Evolutionary conservation across 208 protist genomes (phyloP).

Genomic region (Eutreptiella sp.): DNA sequence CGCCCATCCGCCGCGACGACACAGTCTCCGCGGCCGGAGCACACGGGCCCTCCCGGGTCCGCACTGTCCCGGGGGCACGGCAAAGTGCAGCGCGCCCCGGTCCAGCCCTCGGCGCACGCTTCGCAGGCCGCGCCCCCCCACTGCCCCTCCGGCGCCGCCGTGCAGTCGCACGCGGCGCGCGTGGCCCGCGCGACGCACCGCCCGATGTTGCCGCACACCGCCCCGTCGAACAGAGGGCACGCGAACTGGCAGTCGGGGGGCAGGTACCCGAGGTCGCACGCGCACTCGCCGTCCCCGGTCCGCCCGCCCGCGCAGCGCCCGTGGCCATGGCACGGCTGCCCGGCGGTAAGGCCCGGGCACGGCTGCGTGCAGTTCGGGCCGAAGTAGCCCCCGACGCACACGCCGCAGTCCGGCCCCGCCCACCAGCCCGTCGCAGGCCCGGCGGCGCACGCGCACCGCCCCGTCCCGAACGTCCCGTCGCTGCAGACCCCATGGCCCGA

Average conservation of each 20-base stretch:
- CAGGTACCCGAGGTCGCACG: constrained; percentile 8
- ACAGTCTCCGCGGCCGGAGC: constrained; percentile 21
- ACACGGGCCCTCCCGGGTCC: too few relatives aligned
- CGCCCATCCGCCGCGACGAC: not conserved
- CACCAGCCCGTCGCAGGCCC: not conserved
- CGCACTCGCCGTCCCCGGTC: not conserved
- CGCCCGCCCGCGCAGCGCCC: not conserved
- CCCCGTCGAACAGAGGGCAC: not conserved
- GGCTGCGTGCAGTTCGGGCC: not conserved
- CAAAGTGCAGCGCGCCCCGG: too few relatives aligned
- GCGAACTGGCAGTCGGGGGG: constrained; percentile 1
- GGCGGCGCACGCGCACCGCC: not conserved
- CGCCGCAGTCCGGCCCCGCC: not conserved
- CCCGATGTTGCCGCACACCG: too few relatives aligned
- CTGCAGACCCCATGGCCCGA: constrained; percentile 12
- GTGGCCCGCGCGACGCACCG: too few relatives aligned
- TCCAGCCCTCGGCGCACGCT: too few relatives aligned
- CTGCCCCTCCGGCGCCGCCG: too few relatives aligned
- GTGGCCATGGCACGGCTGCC: not conserved
- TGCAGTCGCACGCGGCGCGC: too few relatives aligned
- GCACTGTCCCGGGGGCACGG: too few relatives aligned
- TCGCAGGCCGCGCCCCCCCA: too few relatives aligned
- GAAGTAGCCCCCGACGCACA: not conserved
- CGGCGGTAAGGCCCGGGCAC: not conserved
- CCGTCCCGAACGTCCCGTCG: constrained; percentile 8